A percentile compares a stretch with the other conserved stretches of the same genome.
Evolutionary conservation across 371 early-diverging fungal genomes (phyloP).

Genomic region (Mucor ambiguus): DNA sequence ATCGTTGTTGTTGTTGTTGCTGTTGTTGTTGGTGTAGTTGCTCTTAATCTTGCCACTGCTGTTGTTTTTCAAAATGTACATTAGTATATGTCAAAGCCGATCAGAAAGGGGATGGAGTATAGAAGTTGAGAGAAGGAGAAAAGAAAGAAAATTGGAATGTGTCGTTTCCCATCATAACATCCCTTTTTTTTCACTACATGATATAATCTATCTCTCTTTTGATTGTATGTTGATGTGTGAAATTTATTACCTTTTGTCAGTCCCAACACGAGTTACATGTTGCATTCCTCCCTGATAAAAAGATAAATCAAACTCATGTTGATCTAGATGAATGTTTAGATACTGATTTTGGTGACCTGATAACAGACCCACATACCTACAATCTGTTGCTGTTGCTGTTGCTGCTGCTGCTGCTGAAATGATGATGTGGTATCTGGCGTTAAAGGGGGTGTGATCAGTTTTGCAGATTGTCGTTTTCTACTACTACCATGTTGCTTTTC

Average conservation of each 20-base stretch:
- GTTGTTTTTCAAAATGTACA: constrained; percentile 14
- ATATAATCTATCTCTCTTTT: background rate
- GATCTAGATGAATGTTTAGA: background rate
- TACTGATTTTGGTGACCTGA: background rate
- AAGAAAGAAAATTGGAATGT: constrained; percentile 12
- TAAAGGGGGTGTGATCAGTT: constrained; percentile 13
- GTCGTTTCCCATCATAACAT: constrained; percentile 2
- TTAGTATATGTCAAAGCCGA: background rate
- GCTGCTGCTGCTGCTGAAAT: background rate
- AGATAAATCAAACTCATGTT: constrained; percentile 4
- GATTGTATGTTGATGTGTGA: background rate
- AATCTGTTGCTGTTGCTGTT: background rate
- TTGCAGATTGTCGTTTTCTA: background rate
- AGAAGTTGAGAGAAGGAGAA: constrained; percentile 1
- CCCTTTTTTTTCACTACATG: background rate
- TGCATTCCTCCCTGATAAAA: constrained; percentile 13
- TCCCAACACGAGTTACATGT: constrained; percentile 2
- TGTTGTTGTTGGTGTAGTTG: background rate
- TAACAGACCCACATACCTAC: background rate
- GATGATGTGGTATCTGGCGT: constrained; percentile 5
- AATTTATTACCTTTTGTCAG: background rate
- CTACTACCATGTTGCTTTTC: background rate
- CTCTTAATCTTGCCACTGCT: constrained; percentile 6
- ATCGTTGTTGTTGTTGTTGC: background rate
- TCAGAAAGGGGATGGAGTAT: background rate